Evolutionary conservation across 2,329 filamentous ascomycete genomes (phyloP), one percentile per base, ranked within the genome.

Genomic region (Calonectria pseudoturangicola): DNA sequence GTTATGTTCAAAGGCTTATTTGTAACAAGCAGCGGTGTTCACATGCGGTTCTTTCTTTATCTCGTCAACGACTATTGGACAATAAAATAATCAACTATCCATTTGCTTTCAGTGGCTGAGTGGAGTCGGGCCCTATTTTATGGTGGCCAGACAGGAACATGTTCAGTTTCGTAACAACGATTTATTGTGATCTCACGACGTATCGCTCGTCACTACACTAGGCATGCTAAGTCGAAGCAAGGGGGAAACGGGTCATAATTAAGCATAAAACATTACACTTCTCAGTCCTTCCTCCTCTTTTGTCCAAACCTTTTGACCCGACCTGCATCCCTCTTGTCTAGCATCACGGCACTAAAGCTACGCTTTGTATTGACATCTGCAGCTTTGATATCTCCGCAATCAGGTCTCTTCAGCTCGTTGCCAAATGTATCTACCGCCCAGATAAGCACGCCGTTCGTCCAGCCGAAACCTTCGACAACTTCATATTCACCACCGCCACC

Each of bases 401-500:
- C 84, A 0, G 92, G 92, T 30, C 88, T 84, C 75, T 81, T 86
- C 70, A 93, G 81, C 76, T 87, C 83, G 77, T 87, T 85, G 15
- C 86, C 89, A 82, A 93, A 94, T 9, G 86, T 87, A 77, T 93
- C 92, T 10, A 88, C 91, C 1, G 88, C 86, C 91, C 92, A 93
- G 66, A 94, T 89, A 36, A 93, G 81, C 66, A 93, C 91, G 36
- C 92, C 92, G 75, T 93, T 93, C 1, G 90, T 91, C 92, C 92
- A 94, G 8, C 92, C 92, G 76, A 94, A 94, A 1, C 92, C 92
- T 83, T 93, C 90, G 3, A 93, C 92, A 7, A 93, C 92, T 67
- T 89, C 88, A 80, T 93, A 93, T 85, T 93, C 92, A 75, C 92
- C 92, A 7, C 92, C 92, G 8, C 90, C 85, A 33, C 92, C 92